Evolutionary conservation across 371 early-diverging fungal genomes (phyloP).

Genomic region (Mortierella sp.): DNA sequence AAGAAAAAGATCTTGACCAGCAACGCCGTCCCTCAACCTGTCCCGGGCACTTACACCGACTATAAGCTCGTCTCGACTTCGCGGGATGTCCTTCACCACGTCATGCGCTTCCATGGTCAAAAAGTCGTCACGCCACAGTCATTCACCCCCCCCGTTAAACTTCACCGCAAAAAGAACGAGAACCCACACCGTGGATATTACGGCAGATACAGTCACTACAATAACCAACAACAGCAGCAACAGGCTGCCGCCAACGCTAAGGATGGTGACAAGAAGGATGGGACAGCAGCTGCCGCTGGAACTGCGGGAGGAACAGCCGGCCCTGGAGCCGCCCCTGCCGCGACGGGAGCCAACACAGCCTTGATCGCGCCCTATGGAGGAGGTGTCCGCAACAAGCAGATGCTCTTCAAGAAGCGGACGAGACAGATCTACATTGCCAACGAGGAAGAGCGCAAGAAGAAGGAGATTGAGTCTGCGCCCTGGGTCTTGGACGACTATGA

Average conservation of each 20-base stretch:
- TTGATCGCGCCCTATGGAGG: conserved; percentile 86
- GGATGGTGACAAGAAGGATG: conserved; percentile 40
- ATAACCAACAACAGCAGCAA: conserved; percentile 44
- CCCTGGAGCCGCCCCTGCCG: conserved; percentile 29
- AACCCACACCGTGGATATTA: conserved; percentile 54
- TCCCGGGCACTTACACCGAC: conserved; percentile 65
- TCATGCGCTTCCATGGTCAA: conserved; percentile 76
- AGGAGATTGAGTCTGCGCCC: conserved; percentile 81
- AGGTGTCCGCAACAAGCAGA: conserved; percentile 84
- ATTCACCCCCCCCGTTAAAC: conserved; percentile 79
- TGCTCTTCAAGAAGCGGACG: conserved; percentile 88
- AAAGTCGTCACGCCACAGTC: conserved; percentile 67
- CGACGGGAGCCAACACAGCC: conserved; percentile 81
- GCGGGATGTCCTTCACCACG: conserved; percentile 67
- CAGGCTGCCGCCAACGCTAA: conserved; percentile 27
- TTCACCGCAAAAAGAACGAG: conserved; percentile 73
- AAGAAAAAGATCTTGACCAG: conserved; percentile 44
- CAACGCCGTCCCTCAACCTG: conserved; percentile 25
- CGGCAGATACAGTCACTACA: conserved; percentile 41
- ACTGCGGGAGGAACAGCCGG: conserved; percentile 13
- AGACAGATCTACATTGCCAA: conserved; percentile 84
- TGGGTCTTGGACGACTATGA: conserved; percentile 89
- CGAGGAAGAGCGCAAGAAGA: conserved; percentile 78
- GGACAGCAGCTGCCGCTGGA: conserved; percentile 9
- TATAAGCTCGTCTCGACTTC: conserved; percentile 73